A percentile compares a stretch with the other conserved stretches of the same genome.
These are phyloP conservation scores for Papilionanthe hybrid DNA, from an alignment of 116 monocot species.

Conservation along the genomic window DNA sequence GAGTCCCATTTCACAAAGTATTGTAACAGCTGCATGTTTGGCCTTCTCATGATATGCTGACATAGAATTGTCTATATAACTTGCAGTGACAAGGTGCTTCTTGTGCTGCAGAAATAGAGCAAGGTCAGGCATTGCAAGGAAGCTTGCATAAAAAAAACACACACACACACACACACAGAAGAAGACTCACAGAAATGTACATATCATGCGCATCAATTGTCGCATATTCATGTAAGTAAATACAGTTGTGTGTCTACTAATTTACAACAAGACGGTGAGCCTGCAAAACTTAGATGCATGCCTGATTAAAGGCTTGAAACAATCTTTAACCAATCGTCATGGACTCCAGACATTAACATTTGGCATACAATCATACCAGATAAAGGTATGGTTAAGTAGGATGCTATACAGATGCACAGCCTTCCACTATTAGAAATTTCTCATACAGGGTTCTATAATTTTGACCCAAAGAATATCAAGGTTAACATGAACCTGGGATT, in stretches of 20 bases:
- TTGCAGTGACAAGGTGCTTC: slow-evolving; percentile 94
- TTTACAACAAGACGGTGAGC: not conserved
- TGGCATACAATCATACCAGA: not conserved
- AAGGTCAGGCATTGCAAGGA: not conserved
- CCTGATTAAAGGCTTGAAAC: not conserved
- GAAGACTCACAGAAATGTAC: not conserved
- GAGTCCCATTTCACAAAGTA: slow-evolving; percentile 97
- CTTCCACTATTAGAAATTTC: not conserved
- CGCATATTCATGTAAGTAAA: not conserved
- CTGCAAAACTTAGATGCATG: not conserved
- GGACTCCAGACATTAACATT: not conserved
- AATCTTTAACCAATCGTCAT: not conserved
- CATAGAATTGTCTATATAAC: slow-evolving; percentile 89
- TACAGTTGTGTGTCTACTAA: not conserved
- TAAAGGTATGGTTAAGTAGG: not conserved
- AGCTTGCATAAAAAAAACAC: not conserved
- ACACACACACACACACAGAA: not conserved
- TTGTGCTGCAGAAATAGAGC: slow-evolving; percentile 41
- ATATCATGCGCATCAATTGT: not conserved
- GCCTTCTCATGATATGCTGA: slow-evolving; percentile 61
- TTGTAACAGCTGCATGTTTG: slow-evolving; percentile 63
- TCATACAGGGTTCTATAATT: not conserved
- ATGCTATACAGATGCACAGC: not conserved
- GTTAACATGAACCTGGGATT: no score
- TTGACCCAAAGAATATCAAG: no score